Conservation (phyloP, 768 basidiomycete species). For the Lyophyllum shimeji region DNA sequence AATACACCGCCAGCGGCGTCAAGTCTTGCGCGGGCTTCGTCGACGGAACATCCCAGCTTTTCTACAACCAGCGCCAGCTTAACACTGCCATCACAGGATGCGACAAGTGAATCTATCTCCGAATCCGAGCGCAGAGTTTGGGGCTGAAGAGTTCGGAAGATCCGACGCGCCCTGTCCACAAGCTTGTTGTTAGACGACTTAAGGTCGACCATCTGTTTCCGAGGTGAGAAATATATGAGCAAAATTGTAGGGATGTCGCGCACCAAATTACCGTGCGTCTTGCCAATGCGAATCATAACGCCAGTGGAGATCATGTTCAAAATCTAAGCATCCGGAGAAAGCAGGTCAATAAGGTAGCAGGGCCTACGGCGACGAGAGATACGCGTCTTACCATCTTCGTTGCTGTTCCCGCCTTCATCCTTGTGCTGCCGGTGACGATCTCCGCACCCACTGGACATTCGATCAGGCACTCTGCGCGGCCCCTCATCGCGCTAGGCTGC, state of each 20-base stretch:
- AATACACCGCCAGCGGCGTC: conserved; percentile 20
- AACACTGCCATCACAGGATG: conserved; percentile 28
- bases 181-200: conserved; percentile 31
- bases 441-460: conserved; percentile 32
- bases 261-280: conserved; percentile 34
- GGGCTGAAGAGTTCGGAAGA: conserved; percentile 28
- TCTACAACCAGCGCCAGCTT: conserved; percentile 31
- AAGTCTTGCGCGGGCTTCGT: conserved; percentile 17
- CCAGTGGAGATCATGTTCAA: conserved; percentile 38
- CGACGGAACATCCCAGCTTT: conserved; percentile 17
- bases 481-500: conserved; percentile 24
- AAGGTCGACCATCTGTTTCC: conserved; percentile 32
- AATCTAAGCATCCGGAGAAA: conserved; percentile 17
- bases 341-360: background rate
- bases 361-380: background rate
- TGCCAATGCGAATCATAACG: conserved; percentile 32
- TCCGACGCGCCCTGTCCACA: conserved; percentile 26
- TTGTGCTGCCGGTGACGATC: conserved; percentile 32
- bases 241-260: background rate
- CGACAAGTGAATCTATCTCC: conserved; percentile 29
- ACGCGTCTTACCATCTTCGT: conserved; percentile 31
- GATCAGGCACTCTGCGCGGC: conserved; percentile 24
- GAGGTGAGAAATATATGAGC: background rate
- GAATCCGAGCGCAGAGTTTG: conserved; percentile 18
- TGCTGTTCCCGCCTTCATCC: conserved; percentile 36